A percentile compares a stretch with the other conserved stretches of the same genome.
Conservation (phyloP, 2,329 filamentous ascomycete species). For the Calycina marina region DNA sequence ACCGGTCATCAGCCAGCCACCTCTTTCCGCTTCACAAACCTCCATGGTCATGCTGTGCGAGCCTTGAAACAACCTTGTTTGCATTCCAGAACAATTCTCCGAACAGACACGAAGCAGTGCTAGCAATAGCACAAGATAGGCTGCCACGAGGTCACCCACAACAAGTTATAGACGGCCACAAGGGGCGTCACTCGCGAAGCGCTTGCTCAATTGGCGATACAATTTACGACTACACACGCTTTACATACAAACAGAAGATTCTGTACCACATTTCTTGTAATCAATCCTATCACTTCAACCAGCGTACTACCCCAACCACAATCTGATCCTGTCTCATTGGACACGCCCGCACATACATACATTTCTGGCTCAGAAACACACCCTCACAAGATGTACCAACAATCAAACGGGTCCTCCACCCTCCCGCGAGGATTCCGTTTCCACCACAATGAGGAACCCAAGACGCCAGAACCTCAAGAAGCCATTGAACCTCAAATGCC, state of each 20-base stretch:
- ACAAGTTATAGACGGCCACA: background rate
- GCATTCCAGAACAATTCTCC: background rate
- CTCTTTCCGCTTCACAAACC: background rate
- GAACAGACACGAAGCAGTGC: no score
- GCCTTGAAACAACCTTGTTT: slow-evolving; percentile 1
- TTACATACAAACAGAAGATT: background rate
- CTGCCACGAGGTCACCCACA: background rate
- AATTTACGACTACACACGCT: background rate
- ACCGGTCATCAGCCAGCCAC: no score
- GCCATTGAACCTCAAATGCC: slow-evolving; percentile 12
- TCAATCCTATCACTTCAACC: background rate
- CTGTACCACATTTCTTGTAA: background rate
- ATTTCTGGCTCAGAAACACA: slow-evolving; percentile 9
- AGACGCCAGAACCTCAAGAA: slow-evolving; percentile 18
- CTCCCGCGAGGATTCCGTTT: slow-evolving; percentile 21
- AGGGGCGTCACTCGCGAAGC: background rate
- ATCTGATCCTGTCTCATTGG: slow-evolving; percentile 1
- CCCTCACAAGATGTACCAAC: slow-evolving; percentile 14
- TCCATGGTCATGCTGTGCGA: background rate
- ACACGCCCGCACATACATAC: slow-evolving; percentile 6
- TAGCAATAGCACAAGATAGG: background rate
- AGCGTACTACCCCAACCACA: background rate
- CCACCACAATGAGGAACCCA: slow-evolving; percentile 14
- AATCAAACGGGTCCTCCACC: slow-evolving; percentile 18
- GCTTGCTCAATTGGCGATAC: background rate